Base-by-base conservation (phyloP, 1,139 yeast species). In the Diutina siamensis region DNA sequence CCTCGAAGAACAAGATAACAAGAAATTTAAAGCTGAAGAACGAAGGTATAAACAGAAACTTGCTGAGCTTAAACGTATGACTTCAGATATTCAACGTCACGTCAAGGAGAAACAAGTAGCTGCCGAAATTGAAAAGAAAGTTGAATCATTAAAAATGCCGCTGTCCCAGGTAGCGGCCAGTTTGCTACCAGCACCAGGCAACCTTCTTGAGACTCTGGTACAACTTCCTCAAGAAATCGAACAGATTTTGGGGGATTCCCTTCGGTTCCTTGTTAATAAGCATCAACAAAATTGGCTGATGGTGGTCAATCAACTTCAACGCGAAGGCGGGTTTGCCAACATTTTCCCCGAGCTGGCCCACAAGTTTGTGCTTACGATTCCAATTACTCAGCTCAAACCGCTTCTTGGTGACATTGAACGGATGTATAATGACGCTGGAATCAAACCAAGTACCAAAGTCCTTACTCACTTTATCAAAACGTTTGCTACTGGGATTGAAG, bases 281-380 rank as follows among this genome's bases (percentile, higher is more conserved):
- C 60, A 64, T 3, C 59, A 65, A 41, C 77, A 73, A 48, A 67
- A 79, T 54, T 83, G 89, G 88, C 61, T 64, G 17, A 60, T 72
- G 32, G 72, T 81, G 2, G 57, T 83, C 3, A 58, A 65, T 2
- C 74, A 71, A 44, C 56, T 83, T 19, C 53, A 56, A n/a, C 51
- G 53, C 7, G 55, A 63, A 4, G 68, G 68, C 1, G 77, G 79
- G 0, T 63, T 81, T 13, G 47, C 50, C 10, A 72, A 58, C 2
- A 48, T 80, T 3, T 47, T 64, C 0, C 50, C 58, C 1, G 47
- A 51, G 4, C 78, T 71, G n/a, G 62, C 76, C 0, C 58, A 66
- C 19, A 51, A 53, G 22, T 64, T 79, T 45, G 55, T 81, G 0
- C 53, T 60, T n/a, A 57, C 55, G 4, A 75, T 76, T 10, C 82